Conservation (phyloP, 345 rosid species). For the Salix viminalis region DNA sequence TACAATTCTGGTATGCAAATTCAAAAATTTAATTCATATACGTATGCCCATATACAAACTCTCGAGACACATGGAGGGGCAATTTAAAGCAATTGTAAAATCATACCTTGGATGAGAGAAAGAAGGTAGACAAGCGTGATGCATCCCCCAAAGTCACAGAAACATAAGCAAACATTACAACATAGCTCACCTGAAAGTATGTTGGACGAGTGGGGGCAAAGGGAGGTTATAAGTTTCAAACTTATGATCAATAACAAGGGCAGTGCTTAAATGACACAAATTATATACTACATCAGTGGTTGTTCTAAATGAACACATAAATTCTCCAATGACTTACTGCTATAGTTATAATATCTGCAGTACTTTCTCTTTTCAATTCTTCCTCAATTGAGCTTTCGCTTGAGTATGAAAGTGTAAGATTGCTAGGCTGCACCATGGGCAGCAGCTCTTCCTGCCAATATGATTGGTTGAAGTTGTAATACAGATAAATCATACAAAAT, state of each 20-base stretch:
- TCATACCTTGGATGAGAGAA: slow-evolving; percentile 80
- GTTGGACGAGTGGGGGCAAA: not conserved
- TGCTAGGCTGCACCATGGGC: slow-evolving; percentile 68
- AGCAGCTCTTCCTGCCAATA: slow-evolving; percentile 68
- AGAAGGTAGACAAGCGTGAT: slow-evolving; percentile 60
- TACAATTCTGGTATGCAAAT: not conserved
- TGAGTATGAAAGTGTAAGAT: slow-evolving; percentile 76
- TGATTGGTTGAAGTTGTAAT: not conserved
- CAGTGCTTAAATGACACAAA: not conserved
- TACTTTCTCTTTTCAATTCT: slow-evolving; percentile 94
- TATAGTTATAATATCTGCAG: slow-evolving; percentile 86
- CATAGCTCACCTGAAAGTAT: slow-evolving; percentile 77
- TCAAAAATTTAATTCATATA: too few species aligned
- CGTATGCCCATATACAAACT: not conserved
- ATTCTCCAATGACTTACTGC: slow-evolving; percentile 24
- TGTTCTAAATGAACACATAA: slow-evolving; percentile 1
- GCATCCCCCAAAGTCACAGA: slow-evolving; percentile 82
- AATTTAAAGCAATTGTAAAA: slow-evolving; percentile 6
- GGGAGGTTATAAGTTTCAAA: not conserved
- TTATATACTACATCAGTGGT: slow-evolving; percentile 6
- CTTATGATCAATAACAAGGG: not conserved
- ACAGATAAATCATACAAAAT: not conserved
- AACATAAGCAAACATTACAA: slow-evolving; percentile 94
- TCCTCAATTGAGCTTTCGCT: slow-evolving; percentile 95
- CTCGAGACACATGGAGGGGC: not conserved